Base-by-base conservation (phyloP, 2,329 filamentous ascomycete species). In the Fonsecaea monophora region DNA sequence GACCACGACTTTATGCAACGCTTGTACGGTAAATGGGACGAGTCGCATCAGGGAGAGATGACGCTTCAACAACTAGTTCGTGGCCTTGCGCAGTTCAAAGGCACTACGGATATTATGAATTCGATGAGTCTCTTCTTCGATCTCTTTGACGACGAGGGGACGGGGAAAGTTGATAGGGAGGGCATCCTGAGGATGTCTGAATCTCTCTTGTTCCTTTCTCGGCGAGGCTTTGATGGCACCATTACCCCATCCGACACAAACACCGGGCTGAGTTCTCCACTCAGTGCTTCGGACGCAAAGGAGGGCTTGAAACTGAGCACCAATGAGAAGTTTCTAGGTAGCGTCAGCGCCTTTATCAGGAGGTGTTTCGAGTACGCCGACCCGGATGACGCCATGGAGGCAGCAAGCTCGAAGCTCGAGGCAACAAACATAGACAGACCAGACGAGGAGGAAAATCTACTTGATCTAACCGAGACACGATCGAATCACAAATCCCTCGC, bases 121-220 rank as follows among this genome's bases (percentile, higher is more conserved):
- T 95, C 92, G 66, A 98, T 99, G 75, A 95, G 89, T 67, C 98
- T 98, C 79, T 98, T 99, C 78, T 99, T 99, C 73, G 92, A 97
- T 74, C 86, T 99, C 0, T 97, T 98, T 77, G 95, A 99, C 76
- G 94, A 99, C 71, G 90, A 94, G 74, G 87, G 89, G 1, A 93
- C 97, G 76, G 95, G 95, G 32, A 92, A 88, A 73, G 94, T 99
- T 4, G 95, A 98, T 75, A 88, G 95, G 10, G 95, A 99, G 78
- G 95, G 95, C 5, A 99, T 99, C 65, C 79, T 99, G 53, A 86
- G 93, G 54, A 98, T 99, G 76, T 97, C 94, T 0, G 95, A 99
- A 78, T 92, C 94, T 0, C 82, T 99, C 37, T 82, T 99, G 2
- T 99, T 99, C 79, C 85, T 99, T 18, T 97, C 94, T 0, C 86